Evolutionary conservation across 805 yeast species (phyloP), one percentile per base, ranked within the genome.

Genomic region (Peterozyma xylosa): DNA sequence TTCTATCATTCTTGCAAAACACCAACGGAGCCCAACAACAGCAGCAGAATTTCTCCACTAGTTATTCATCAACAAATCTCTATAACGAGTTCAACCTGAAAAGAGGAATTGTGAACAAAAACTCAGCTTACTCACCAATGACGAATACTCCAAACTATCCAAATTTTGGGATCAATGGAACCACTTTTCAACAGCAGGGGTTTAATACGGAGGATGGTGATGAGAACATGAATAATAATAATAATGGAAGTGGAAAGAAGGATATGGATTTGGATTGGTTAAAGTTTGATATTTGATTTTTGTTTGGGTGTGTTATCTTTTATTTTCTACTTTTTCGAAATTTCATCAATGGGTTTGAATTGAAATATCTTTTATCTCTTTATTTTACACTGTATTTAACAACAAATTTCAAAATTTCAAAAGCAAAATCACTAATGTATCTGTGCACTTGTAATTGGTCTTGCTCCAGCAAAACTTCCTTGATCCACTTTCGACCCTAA

Each of bases 231-330:
- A 33, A 29, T 37, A 34, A 27, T 17, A 27, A 27, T 2, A 16
- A 33, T 14, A 39, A 39, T 17, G 45, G 50, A 15, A 21, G 35
- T 10, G 47, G 45, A 41, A 42, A 55, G 38, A 54, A 53, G 16
- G 64, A 62, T 43, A 48, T 63, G 17, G 67, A 62, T 35, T 51
- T 63, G 14, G 67, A 62, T 30, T 63, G 67, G 67, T 48, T 63
- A 30, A 60, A 57, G 43, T 63, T 63, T 50, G 66, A 61, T 39
- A 56, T 59, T 40, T 61, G 42, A 49, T 46, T 7, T 50, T 44
- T 29, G 50, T 42, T 21, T 21, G 27, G 27, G 27, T 7, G 27
- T 21, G 27, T 21, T 21, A 5, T 21, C 27, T 21, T 21, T 21
- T 21, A 21, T 21, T 21, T 21, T 21, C 7, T 21, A 4, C 7